Conservation (phyloP, 495 filamentous ascomycete genomes). For the Penicillium ucsense region DNA sequence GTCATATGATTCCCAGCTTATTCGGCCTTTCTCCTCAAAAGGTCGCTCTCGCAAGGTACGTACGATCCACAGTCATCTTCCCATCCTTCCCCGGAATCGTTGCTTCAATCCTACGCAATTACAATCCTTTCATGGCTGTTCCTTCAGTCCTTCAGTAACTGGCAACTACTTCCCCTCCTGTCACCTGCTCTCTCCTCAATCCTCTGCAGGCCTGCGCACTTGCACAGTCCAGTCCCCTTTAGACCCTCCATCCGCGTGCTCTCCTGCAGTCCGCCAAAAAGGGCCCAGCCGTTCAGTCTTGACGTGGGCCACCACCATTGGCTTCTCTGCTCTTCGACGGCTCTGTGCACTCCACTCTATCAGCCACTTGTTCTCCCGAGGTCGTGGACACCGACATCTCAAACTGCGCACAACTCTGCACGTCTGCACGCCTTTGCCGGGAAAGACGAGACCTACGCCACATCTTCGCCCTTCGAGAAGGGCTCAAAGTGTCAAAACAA, state of each 20-base stretch:
- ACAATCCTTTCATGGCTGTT: not conserved
- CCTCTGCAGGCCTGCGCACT: no score
- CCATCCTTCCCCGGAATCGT: not conserved
- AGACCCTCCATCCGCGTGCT: constrained; percentile 16
- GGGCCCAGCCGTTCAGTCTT: constrained; percentile 14
- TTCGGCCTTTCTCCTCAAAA: not conserved
- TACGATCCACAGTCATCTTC: not conserved
- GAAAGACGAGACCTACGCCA: constrained; percentile 10
- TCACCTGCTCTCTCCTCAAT: not conserved
- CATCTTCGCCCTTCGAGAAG: constrained; percentile 7
- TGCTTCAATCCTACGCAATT: not conserved
- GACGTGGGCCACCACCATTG: constrained; percentile 38
- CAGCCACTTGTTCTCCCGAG: constrained; percentile 18
- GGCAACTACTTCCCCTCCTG: not conserved
- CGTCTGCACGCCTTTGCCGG: constrained; percentile 9
- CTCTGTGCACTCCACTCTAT: constrained; percentile 19
- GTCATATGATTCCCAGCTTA: constrained; percentile 2
- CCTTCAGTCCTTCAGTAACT: not conserved
- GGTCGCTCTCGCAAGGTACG: not conserved
- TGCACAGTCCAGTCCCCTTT: constrained; percentile 2
- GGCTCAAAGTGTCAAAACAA: constrained; percentile 6
- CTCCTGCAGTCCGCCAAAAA: constrained; percentile 12
- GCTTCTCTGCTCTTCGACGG: constrained; percentile 14
- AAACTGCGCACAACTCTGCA: no score
- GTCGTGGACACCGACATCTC: constrained; percentile 22